Evolutionary conservation across 2,329 filamentous ascomycete species (phyloP).

Genomic region (Albophoma yamanashiensis): DNA sequence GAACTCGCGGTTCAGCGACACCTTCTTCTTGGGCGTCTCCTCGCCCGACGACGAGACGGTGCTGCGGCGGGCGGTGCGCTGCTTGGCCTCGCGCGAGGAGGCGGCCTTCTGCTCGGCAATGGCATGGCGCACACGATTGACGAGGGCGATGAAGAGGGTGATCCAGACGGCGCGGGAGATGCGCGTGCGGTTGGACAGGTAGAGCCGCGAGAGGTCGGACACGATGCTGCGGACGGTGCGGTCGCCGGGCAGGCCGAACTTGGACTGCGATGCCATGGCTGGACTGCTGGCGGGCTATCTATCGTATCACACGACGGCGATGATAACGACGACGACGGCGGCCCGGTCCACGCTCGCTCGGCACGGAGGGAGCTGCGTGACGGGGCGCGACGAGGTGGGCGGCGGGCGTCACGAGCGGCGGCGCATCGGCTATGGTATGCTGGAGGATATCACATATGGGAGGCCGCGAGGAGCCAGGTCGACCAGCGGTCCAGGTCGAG

Average conservation of each 20-base stretch:
- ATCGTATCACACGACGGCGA: not conserved
- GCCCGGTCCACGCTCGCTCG: not conserved
- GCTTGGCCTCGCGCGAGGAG: constrained; percentile 54
- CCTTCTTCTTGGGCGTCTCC: constrained; percentile 55
- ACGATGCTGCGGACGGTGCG: constrained; percentile 55
- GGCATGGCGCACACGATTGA: constrained; percentile 82
- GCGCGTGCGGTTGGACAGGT: constrained; percentile 67
- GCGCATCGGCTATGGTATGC: not conserved
- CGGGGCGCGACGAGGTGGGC: not conserved
- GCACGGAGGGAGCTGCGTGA: not conserved
- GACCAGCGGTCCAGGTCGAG: not conserved
- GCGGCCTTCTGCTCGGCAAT: constrained; percentile 89
- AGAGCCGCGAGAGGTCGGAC: constrained; percentile 57
- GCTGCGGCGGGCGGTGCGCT: constrained; percentile 34
- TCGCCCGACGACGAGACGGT: constrained; percentile 28
- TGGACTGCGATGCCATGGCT: constrained; percentile 66
- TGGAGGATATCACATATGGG: not conserved
- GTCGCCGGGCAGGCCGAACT: constrained; percentile 50
- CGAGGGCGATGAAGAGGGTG: constrained; percentile 66
- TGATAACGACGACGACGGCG: too few species aligned
- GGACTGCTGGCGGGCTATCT: not conserved
- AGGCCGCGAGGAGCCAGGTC: not conserved
- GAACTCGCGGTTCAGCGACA: constrained; percentile 83
- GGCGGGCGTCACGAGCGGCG: constrained; percentile 1
- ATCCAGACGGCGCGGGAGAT: constrained; percentile 81